A percentile compares a stretch with the other conserved stretches of the same genome.
phyloP scores from a whole-genome alignment of 495 filamentous ascomycete species.

The Penicillium arizonense region DNA sequence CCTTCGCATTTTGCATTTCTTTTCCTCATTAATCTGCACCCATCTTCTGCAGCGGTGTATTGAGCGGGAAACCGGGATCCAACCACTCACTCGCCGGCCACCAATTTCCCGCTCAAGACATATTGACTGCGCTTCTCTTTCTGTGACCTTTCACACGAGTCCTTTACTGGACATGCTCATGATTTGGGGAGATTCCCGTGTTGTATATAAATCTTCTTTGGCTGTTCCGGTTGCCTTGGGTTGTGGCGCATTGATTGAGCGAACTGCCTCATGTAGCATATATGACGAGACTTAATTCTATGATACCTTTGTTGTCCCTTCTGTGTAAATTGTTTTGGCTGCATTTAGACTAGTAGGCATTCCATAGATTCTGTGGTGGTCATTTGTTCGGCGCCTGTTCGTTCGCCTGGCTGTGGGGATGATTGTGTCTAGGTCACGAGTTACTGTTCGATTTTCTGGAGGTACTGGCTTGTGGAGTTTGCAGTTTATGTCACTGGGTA shows the following conservation, averaged over 20 bases:
- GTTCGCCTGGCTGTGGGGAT: too few species aligned
- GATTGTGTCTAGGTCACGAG: too few species aligned
- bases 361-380: too few species aligned
- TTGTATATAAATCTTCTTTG: slow-evolving; percentile 35
- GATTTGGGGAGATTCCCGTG: slow-evolving; percentile 22
- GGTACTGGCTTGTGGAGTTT: too few species aligned
- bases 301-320: slow-evolving; percentile 24
- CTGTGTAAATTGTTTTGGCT: not conserved
- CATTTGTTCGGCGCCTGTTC: too few species aligned
- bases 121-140: slow-evolving; percentile 2
- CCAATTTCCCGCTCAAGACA: not conserved
- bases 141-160: slow-evolving; percentile 11
- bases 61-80: not conserved
- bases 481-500: too few species aligned
- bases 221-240: slow-evolving; percentile 22
- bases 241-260: slow-evolving; percentile 29
- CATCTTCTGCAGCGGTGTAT: slow-evolving; percentile 17
- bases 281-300: slow-evolving; percentile 34
- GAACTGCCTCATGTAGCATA: slow-evolving; percentile 33
- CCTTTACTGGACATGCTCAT: slow-evolving; percentile 20
- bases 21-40: slow-evolving; percentile 12
- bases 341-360: too few species aligned
- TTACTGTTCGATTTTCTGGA: too few species aligned
- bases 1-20: slow-evolving; percentile 15
- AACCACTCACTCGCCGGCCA: not conserved